phyloP scores from a whole-genome alignment of 192 early-diverging fungal genomes.

The Gryganskiella cystojenkinii region DNA sequence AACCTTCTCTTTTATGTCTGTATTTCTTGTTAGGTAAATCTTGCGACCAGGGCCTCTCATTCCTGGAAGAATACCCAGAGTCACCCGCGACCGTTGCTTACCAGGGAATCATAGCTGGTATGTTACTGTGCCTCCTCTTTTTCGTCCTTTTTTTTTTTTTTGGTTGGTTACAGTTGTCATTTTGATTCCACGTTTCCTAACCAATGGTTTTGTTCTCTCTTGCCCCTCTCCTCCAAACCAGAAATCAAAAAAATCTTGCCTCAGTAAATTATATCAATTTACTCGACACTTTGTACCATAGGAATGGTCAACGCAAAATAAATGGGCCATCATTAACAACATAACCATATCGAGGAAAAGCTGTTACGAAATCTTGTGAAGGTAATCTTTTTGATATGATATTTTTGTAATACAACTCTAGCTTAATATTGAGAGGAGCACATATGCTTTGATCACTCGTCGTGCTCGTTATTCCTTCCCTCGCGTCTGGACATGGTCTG shows the following conservation, averaged over 20 bases:
- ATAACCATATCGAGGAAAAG: no score
- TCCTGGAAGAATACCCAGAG: constrained; percentile 88
- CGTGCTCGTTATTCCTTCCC: constrained; percentile 22
- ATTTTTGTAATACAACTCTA: no score
- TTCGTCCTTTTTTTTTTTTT: neutral
- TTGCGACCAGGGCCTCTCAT: constrained; percentile 91
- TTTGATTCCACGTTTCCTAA: neutral
- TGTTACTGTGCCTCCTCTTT: neutral
- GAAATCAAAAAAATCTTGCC: constrained; percentile 45
- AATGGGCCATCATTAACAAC: no score
- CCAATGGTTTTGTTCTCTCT: neutral
- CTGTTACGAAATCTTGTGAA: no score
- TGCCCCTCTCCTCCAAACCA: neutral
- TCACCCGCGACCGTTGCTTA: constrained; percentile 86
- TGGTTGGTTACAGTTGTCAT: neutral
- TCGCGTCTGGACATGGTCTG: constrained; percentile 53
- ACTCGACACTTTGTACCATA: constrained; percentile 17
- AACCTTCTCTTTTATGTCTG: neutral
- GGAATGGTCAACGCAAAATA: neutral
- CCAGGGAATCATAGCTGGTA: constrained; percentile 70
- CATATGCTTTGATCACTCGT: constrained; percentile 29
- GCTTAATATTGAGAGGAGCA: no score
- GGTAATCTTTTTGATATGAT: no score
- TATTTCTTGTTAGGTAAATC: constrained; percentile 44
- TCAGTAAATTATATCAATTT: neutral